Conservation (phyloP, 306 rosid species). For the Sicyos edulis region DNA sequence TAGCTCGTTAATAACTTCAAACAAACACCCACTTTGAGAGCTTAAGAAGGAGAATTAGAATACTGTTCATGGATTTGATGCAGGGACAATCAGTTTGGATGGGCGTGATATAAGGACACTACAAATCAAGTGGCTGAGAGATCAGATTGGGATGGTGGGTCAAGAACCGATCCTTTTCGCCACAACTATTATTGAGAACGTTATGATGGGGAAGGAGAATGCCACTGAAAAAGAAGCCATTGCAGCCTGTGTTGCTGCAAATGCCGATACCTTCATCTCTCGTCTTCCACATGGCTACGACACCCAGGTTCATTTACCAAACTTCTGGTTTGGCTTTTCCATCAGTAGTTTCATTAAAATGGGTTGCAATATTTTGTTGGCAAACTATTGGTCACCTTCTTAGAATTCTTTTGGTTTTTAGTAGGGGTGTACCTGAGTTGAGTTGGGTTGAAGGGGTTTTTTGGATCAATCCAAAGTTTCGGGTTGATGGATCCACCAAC, state of each 20-base stretch:
- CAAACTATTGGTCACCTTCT: not conserved
- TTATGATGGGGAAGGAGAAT: constrained; percentile 84
- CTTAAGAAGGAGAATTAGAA: not conserved
- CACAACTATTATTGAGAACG: constrained; percentile 68
- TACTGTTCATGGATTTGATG: not conserved
- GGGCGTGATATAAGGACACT: constrained; percentile 67
- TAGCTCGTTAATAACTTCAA: too few relatives aligned
- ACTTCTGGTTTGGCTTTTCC: not conserved
- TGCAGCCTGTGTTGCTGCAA: constrained; percentile 74
- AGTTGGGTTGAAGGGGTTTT: too few relatives aligned
- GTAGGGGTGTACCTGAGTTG: too few relatives aligned
- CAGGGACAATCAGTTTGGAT: constrained; percentile 65
- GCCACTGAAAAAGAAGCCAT: constrained; percentile 72
- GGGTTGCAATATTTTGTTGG: not conserved
- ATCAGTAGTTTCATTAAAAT: not conserved
- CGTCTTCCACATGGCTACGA: constrained; percentile 69
- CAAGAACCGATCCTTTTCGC: constrained; percentile 86
- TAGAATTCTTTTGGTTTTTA: not conserved
- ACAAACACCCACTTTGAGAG: too few relatives aligned
- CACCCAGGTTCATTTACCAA: constrained; percentile 50
- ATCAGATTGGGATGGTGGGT: constrained; percentile 86
- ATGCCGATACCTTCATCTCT: constrained; percentile 71
- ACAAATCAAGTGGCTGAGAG: constrained; percentile 81
- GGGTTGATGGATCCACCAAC: too few relatives aligned
- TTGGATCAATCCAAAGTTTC: too few relatives aligned